These are phyloP conservation scores for Buxus sempervirens DNA, from an alignment of 164 flowering plant genomes.

Conservation along the genomic window DNA sequence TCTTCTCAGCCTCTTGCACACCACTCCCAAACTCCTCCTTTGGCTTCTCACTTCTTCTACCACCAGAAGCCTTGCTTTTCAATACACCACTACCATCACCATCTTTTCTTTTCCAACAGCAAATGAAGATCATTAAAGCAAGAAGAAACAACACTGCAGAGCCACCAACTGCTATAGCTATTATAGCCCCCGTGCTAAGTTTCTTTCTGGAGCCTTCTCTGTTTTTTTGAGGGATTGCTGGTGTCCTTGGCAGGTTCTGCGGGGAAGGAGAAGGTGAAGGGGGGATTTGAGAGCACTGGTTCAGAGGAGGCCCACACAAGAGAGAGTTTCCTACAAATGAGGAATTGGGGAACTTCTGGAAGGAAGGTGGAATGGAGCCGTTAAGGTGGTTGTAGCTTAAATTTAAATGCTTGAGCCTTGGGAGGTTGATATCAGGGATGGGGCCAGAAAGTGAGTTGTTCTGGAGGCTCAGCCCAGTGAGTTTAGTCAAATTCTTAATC, in stretches of 20 bases:
- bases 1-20: conserved; percentile 71
- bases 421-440: conserved; percentile 44
- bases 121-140: conserved; percentile 25
- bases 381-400: conserved; percentile 53
- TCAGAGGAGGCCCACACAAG: conserved; percentile 69
- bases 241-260: conserved; percentile 22
- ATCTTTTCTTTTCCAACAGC: conserved; percentile 38
- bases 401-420: conserved; percentile 48
- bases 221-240: conserved; percentile 19
- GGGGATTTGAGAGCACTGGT: conserved; percentile 35
- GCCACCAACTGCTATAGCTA: conserved; percentile 59
- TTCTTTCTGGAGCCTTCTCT: conserved; percentile 27
- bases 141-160: conserved; percentile 39
- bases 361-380: conserved; percentile 56
- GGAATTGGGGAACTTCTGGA: conserved; percentile 43
- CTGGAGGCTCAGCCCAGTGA: conserved; percentile 47
- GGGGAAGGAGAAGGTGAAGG: conserved; percentile 49
- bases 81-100: conserved; percentile 20
- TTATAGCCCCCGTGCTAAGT: conserved; percentile 38
- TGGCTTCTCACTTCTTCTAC: conserved; percentile 50
- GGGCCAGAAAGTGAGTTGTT: conserved; percentile 54
- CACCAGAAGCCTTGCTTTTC: conserved; percentile 40
- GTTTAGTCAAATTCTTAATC: conserved; percentile 47
- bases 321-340: conserved; percentile 59
- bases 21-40: conserved; percentile 78